These are phyloP conservation scores for Xylariales sp. DNA, from an alignment of 2,329 filamentous ascomycete genomes.

Conservation along the genomic window DNA sequence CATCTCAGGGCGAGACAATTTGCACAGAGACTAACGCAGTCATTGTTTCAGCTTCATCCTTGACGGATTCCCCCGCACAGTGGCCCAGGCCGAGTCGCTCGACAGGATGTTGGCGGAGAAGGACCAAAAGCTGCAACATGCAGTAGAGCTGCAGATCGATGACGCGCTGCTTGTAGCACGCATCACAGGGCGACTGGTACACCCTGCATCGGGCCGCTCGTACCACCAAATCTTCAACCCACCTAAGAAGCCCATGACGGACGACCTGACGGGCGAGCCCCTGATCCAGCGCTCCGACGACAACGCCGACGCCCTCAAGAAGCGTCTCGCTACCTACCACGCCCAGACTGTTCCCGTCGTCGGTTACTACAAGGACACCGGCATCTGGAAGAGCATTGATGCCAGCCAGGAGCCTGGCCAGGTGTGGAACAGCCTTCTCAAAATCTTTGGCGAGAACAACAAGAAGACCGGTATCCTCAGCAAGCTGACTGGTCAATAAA, in stretches of 20 bases:
- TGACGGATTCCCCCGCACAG: conserved; percentile 97
- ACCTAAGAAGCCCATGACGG: conserved; percentile 91
- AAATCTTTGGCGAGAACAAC: conserved; percentile 79
- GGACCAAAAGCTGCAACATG: conserved; percentile 90
- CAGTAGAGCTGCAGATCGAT: conserved; percentile 96
- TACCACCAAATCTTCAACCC: conserved; percentile 99
- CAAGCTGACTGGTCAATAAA: conserved; percentile 53
- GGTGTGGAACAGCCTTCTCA: conserved; percentile 93
- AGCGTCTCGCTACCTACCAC: conserved; percentile 94
- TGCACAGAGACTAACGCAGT: conserved; percentile 44
- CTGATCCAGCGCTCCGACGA: conserved; percentile 96
- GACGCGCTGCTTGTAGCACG: conserved; percentile 92
- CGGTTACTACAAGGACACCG: conserved; percentile 95
- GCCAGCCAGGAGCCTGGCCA: conserved; percentile 95
- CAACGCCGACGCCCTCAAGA: conserved; percentile 95
- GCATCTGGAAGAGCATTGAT: conserved; percentile 96
- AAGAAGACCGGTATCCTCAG: conserved; percentile 60
- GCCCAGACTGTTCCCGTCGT: conserved; percentile 93
- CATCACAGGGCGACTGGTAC: conserved; percentile 95
- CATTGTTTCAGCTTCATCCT: conserved; percentile 83
- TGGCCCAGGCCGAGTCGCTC: conserved; percentile 92
- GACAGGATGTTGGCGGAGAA: conserved; percentile 87
- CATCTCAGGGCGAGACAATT: not conserved
- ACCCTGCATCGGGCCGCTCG: conserved; percentile 93
- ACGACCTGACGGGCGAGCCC: conserved; percentile 96